Evolutionary conservation across 2,329 filamentous ascomycete genomes (phyloP).

Genomic region (Claviceps spartinae): DNA sequence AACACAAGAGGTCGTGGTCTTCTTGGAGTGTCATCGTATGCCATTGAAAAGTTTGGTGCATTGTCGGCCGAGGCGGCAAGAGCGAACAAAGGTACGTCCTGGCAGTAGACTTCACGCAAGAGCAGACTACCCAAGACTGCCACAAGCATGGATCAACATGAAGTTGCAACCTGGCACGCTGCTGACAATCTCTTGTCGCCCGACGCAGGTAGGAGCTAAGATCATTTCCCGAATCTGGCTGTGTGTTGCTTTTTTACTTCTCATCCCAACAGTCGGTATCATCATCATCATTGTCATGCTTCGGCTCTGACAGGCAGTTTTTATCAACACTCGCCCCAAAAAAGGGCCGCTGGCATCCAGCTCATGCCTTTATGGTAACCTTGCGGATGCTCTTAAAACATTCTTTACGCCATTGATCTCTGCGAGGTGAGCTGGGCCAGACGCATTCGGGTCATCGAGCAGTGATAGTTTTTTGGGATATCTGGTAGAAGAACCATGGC

Average conservation of each 20-base stretch:
- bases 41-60: not conserved
- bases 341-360: not conserved
- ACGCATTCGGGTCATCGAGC: not conserved
- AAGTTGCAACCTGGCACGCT: not conserved
- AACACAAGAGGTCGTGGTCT: not conserved
- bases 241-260: not conserved
- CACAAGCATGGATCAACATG: not conserved
- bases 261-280: not conserved
- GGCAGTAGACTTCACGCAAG: not conserved
- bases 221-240: not conserved
- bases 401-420: not conserved
- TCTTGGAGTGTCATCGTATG: not conserved
- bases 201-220: not conserved
- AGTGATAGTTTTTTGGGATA: not conserved
- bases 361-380: not conserved
- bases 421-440: not conserved
- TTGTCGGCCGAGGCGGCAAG: not conserved
- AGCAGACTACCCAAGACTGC: not conserved
- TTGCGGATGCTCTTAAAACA: not conserved
- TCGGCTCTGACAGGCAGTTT: not conserved
- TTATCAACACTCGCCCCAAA: not conserved
- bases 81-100: not conserved
- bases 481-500: constrained; percentile 12
- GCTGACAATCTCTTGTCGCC: not conserved
- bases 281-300: constrained; percentile 1